Base-by-base conservation (phyloP, 352 stramenopile genomes). In the Salisapilia sapeloensis region DNA sequence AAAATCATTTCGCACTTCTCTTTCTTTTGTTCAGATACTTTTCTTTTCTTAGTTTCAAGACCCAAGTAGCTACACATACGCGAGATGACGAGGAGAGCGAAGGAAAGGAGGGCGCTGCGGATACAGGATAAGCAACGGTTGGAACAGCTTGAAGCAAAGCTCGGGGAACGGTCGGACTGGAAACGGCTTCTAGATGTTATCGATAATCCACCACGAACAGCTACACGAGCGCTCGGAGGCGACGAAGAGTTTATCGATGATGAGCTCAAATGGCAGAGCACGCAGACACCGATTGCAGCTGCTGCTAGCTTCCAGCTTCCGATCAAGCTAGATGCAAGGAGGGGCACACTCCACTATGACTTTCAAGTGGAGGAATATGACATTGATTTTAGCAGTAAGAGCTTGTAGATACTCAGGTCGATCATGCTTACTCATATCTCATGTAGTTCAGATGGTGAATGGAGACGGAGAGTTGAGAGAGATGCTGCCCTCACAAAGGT, bases 41-140 rank as follows among this genome's bases (percentile, higher is more conserved):
- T n/a, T n/a, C n/a, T n/a, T n/a, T n/a, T n/a, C n/a, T n/a, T n/a
- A n/a, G n/a, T n/a, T n/a, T n/a, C n/a, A n/a, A n/a, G n/a, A n/a
- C n/a, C n/a, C n/a, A n/a, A n/a, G n/a, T n/a, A n/a, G n/a, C n/a
- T n/a, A n/a, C n/a, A n/a, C n/a, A n/a, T n/a, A n/a, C n/a, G n/a
- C n/a, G n/a, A n/a, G 14, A 86, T 86, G 71, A 86, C 71, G 47
- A 59, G 71, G 31, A 60, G 67, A 28, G 71, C 71, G 35, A 86
- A 83, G 49, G 71, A 84, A 44, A 57, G 53, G 21, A 64, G 71
- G 23, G 44, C 50, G 36, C 56, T 79, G 50, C 71, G 71, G 42
- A 56, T 64, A 30, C 49, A 61, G 22, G 56, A 64, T 32, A 78
- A 78, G 49, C 53, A 62, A 30, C 63, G 41, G 33, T 46, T 42